Evolutionary conservation across 345 rosid species (phyloP), one percentile per base, ranked within the genome.

Genomic region (Murraya paniculata): DNA sequence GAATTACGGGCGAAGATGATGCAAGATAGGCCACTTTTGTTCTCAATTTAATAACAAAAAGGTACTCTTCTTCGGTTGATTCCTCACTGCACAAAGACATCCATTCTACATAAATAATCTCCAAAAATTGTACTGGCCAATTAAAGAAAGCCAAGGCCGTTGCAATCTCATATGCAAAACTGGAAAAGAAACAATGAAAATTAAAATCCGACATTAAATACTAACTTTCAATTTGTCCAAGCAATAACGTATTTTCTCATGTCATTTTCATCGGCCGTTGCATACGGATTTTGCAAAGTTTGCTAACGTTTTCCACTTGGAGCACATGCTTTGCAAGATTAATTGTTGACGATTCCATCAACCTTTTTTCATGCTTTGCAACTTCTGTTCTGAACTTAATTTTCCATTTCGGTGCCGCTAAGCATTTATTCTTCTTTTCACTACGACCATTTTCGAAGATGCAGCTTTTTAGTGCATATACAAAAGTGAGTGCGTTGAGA

Each of bases 251-350:
- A 31, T 18, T 22, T 64, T 21, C 56, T 68, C 55, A 2, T 68
- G 22, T 70, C 73, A 7, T 70, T 50, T 70, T 70, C 73, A 70
- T 70, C 30, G 4, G 31, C 6, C 9, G 3, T 27, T 21, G 71
- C 53, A 67, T 4, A 9, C 50, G 39, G 60, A 53, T 9, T 70
- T 70, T 70, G 73, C 73, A 35, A 70, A 27, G 73, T 53, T 70
- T 69, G 35, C n/a, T 7, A 45, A 24, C 58, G 57, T 41, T 69
- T 38, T 25, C 56, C 33, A 68, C 31, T 68, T 68, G 72, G 57
- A n/a, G 14, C 31, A 64, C 41, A 14, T 33, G 68, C 68, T 33
- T 30, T 53, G 22, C 57, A 53, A 53, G 7, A 53, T 53, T 39
- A 9, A 39, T 9, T 53, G 57, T 45, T 53, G 57, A 53, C 4